These are phyloP conservation scores for Casuarina cunninghamiana DNA, from an alignment of 306 rosid genomes.

Conservation along the genomic window DNA sequence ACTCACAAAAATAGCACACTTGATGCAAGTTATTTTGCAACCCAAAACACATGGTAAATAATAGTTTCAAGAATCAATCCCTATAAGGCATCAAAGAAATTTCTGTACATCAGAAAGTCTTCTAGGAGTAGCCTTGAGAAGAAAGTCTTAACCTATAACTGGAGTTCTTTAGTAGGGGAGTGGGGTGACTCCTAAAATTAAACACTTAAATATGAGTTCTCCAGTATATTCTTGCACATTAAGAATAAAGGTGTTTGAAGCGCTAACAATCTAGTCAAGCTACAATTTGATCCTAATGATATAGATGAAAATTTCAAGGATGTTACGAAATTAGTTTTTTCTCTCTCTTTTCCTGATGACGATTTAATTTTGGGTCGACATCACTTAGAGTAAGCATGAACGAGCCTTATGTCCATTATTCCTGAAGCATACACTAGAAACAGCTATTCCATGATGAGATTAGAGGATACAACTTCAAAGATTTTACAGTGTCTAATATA, in stretches of 20 bases:
- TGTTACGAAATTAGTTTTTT: constrained; percentile 2
- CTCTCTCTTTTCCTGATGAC: not conserved
- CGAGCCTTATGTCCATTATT: constrained; percentile 2
- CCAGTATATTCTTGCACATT: not conserved
- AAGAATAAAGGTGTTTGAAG: not conserved
- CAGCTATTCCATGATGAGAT: constrained; percentile 9
- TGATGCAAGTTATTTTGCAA: not conserved
- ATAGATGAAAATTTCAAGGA: constrained; percentile 3
- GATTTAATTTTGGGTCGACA: constrained; percentile 20
- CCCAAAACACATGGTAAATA: not conserved
- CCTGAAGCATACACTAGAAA: constrained; percentile 22
- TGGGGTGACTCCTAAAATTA: not conserved
- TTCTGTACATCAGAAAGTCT: not conserved
- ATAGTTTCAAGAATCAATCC: not conserved
- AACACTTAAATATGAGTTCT: not conserved
- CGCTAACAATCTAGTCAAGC: not conserved
- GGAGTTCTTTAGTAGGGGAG: not conserved
- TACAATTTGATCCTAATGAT: not conserved
- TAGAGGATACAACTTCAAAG: constrained; percentile 3
- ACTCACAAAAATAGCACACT: not conserved
- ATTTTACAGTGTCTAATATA: constrained; percentile 29
- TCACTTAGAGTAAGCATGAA: constrained; percentile 2
- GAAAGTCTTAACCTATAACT: too few species aligned
- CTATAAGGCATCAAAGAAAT: not conserved
- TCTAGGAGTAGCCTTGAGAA: too few species aligned